Conservation (phyloP, 2,329 filamentous ascomycete species). For the Endothia cerciana region DNA sequence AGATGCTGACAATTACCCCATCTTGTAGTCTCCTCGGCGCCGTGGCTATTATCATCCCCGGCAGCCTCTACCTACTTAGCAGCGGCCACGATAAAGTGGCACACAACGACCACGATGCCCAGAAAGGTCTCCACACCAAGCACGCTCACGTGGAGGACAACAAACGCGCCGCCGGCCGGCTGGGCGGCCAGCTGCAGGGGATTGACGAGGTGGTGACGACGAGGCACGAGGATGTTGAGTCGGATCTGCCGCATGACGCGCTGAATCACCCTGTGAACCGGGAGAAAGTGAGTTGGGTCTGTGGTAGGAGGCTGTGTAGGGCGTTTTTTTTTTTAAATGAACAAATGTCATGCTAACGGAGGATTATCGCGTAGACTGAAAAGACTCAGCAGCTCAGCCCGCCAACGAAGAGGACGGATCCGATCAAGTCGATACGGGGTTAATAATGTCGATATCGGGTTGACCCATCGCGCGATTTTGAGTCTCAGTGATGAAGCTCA, state of each 20-base stretch:
- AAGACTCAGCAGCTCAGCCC: slow-evolving; percentile 9
- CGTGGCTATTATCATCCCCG: slow-evolving; percentile 9
- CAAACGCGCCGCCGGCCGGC: background rate
- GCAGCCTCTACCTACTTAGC: slow-evolving; percentile 19
- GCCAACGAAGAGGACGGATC: slow-evolving; percentile 1
- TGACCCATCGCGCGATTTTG: background rate
- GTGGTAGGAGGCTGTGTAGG: background rate
- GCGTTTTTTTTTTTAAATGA: too few relatives aligned
- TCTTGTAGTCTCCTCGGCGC: slow-evolving; percentile 6
- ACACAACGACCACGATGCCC: slow-evolving; percentile 28
- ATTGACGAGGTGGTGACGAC: slow-evolving; percentile 12
- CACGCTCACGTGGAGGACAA: slow-evolving; percentile 3
- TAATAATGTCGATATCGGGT: background rate
- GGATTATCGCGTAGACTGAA: background rate
- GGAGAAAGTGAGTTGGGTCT: slow-evolving; percentile 11
- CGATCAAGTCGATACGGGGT: slow-evolving; percentile 5
- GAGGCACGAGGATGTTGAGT: slow-evolving; percentile 12
- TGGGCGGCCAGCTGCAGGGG: slow-evolving; percentile 8
- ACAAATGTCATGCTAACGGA: background rate
- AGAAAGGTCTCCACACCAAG: slow-evolving; percentile 6
- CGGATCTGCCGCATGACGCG: slow-evolving; percentile 11
- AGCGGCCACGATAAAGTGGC: background rate
- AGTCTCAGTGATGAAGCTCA: background rate
- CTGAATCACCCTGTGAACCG: slow-evolving; percentile 17
- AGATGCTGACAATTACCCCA: background rate